Evolutionary conservation across 345 rosid genomes (phyloP).

Genomic region (Anacardium occidentale): DNA sequence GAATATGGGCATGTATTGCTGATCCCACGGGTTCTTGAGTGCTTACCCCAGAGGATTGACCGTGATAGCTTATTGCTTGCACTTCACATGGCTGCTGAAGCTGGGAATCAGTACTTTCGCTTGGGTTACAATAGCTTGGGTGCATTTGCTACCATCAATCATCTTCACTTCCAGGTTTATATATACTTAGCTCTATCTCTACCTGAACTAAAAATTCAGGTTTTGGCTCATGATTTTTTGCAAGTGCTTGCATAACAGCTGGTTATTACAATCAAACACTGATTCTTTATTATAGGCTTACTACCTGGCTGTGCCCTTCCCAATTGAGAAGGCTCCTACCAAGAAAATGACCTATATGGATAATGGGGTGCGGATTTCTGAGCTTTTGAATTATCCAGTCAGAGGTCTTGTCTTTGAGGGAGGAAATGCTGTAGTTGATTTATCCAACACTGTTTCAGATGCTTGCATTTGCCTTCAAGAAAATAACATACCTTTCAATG

Average conservation of each 20-base stretch:
- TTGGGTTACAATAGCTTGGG: conserved; percentile 97
- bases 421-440: conserved; percentile 56
- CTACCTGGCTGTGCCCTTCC: conserved; percentile 71
- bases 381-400: conserved; percentile 74
- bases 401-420: conserved; percentile 83
- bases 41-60: conserved; percentile 96
- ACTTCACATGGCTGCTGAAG: conserved; percentile 78
- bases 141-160: conserved; percentile 97
- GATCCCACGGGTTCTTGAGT: conserved; percentile 79
- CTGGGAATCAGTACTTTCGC: conserved; percentile 75
- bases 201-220: background rate
- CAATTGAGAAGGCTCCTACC: conserved; percentile 81
- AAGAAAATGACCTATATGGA: conserved; percentile 45
- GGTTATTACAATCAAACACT: background rate
- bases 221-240: background rate
- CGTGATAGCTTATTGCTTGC: conserved; percentile 82
- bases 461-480: conserved; percentile 87
- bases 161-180: conserved; percentile 95
- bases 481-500: conserved; percentile 84
- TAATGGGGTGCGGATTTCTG: conserved; percentile 58
- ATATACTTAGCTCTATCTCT: background rate
- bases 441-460: conserved; percentile 58
- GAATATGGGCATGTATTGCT: conserved; percentile 94
- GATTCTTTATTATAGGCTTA: conserved; percentile 61
- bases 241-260: background rate